A percentile compares a stretch with the other conserved stretches of the same genome.
These are phyloP conservation scores for Albophoma yamanashiensis DNA, from an alignment of 2,329 filamentous ascomycete species.

Conservation along the genomic window DNA sequence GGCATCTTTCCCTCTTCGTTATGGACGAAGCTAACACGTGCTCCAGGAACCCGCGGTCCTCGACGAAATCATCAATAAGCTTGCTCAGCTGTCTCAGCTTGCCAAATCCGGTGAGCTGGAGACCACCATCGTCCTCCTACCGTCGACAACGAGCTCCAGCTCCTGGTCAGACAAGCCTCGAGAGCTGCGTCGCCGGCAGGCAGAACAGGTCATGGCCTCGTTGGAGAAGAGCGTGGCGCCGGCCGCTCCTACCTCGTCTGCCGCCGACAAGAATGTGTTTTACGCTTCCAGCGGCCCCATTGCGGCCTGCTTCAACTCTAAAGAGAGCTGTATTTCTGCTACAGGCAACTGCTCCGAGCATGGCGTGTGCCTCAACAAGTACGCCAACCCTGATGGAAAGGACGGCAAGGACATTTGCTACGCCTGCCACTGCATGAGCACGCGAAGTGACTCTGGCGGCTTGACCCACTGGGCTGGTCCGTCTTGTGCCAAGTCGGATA, in stretches of 20 bases:
- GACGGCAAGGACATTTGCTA: constrained; percentile 51
- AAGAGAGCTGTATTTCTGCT: constrained; percentile 53
- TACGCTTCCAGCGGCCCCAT: constrained; percentile 33
- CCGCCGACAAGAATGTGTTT: constrained; percentile 18
- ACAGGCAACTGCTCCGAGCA: constrained; percentile 79
- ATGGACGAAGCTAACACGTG: constrained; percentile 10
- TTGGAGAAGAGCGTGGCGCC: constrained; percentile 16
- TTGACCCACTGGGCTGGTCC: constrained; percentile 72
- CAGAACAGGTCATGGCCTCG: constrained; percentile 34
- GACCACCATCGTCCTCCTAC: constrained; percentile 45
- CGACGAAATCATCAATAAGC: constrained; percentile 29
- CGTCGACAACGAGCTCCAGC: constrained; percentile 28
- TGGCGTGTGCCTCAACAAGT: constrained; percentile 65
- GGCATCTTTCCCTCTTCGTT: neutral
- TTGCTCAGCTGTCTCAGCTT: constrained; percentile 33
- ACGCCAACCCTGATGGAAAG: constrained; percentile 29
- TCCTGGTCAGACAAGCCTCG: constrained; percentile 29
- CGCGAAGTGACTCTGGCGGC: constrained; percentile 44
- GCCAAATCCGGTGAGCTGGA: constrained; percentile 41
- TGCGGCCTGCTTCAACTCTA: constrained; percentile 64
- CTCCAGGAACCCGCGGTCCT: constrained; percentile 29
- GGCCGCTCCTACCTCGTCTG: constrained; percentile 12
- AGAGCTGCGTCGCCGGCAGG: constrained; percentile 37
- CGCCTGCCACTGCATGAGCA: constrained; percentile 62
- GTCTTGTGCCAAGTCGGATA: constrained; percentile 83